Percentiles rank a stretch among this genome's conserved stretches.
phyloP scores from a whole-genome alignment of 176 grass and related monocot genomes.

The Oropetium thomaeum region DNA sequence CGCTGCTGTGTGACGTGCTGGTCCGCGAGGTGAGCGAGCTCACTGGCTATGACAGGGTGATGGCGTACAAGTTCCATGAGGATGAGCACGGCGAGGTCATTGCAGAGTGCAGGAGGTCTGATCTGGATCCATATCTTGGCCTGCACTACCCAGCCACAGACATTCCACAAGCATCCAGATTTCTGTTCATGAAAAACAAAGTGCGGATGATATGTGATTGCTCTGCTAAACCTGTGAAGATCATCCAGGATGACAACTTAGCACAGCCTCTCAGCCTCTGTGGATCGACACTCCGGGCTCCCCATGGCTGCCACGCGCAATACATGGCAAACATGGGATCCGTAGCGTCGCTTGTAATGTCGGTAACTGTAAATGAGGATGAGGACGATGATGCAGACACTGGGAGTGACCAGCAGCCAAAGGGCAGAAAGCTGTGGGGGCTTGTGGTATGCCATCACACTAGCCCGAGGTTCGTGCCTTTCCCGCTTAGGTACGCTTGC shows the following conservation, averaged over 20 bases:
- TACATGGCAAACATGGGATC: constrained; percentile 99
- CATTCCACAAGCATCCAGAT: constrained; percentile 84
- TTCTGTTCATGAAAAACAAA: constrained; percentile 98
- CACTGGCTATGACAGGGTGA: constrained; percentile 86
- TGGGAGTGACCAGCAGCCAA: constrained; percentile 44
- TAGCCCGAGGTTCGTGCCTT: constrained; percentile 74
- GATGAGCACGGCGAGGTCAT: constrained; percentile 97
- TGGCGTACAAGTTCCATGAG: constrained; percentile 97
- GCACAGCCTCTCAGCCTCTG: constrained; percentile 62
- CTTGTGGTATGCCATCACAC: constrained; percentile 94
- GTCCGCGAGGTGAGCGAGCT: constrained; percentile 86
- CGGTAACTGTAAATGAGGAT: constrained; percentile 74
- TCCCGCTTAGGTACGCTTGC: constrained; percentile 90
- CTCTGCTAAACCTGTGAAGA: constrained; percentile 50
- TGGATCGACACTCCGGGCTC: constrained; percentile 82
- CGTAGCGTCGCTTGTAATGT: constrained; percentile 86
- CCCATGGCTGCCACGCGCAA: constrained; percentile 88
- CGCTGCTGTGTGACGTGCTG: constrained; percentile 85
- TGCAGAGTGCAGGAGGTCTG: constrained; percentile 78
- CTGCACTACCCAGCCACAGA: constrained; percentile 96
- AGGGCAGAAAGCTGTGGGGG: constrained; percentile 81
- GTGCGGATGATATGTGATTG: constrained; percentile 92
- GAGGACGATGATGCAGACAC: constrained; percentile 52
- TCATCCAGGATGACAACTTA: constrained; percentile 75
- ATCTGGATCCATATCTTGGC: constrained; percentile 87